These are phyloP conservation scores for Cymbomonas tetramitiformis DNA, from an alignment of 139 green algal genomes.

Conservation along the genomic window DNA sequence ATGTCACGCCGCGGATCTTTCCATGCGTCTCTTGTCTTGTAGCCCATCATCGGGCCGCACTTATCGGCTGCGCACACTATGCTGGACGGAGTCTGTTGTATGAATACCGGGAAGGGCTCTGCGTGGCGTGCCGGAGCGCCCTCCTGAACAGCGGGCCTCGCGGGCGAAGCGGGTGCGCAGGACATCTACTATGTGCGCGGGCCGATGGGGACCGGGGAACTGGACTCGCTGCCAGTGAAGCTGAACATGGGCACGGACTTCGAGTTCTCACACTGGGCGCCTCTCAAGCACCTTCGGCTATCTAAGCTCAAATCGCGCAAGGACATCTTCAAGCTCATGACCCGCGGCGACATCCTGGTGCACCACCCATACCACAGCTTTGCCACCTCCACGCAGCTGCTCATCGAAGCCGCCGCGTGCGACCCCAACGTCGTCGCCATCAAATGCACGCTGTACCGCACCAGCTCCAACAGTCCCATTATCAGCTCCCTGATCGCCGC, in stretches of 20 bases:
- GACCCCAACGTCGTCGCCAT: slow-evolving; percentile 42
- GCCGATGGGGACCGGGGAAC: slow-evolving; percentile 27
- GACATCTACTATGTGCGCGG: slow-evolving; percentile 26
- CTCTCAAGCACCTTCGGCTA: slow-evolving; percentile 14
- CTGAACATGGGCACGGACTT: slow-evolving; percentile 14
- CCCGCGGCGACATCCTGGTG: slow-evolving; percentile 31
- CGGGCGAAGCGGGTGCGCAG: too few species aligned
- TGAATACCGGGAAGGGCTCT: too few species aligned
- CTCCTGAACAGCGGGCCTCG: too few species aligned
- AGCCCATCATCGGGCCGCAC: too few species aligned
- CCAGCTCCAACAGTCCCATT: slow-evolving; percentile 32
- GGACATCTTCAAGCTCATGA: slow-evolving; percentile 31
- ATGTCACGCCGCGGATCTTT: too few species aligned
- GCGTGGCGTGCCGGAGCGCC: too few species aligned
- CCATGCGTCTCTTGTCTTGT: too few species aligned
- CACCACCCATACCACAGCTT: slow-evolving; percentile 48
- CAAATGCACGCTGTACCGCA: slow-evolving; percentile 47
- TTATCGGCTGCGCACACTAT: too few species aligned
- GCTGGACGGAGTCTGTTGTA: too few species aligned
- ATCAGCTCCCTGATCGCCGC: slow-evolving; percentile 37
- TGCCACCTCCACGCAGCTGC: slow-evolving; percentile 29
- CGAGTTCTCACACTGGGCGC: slow-evolving; percentile 17
- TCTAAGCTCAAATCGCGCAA: background rate
- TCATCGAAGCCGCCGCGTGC: slow-evolving; percentile 33
- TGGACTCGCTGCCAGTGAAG: slow-evolving; percentile 21